These are phyloP conservation scores for Fusarium veterinarium DNA, from an alignment of 2,329 filamentous ascomycete genomes.

Conservation along the genomic window DNA sequence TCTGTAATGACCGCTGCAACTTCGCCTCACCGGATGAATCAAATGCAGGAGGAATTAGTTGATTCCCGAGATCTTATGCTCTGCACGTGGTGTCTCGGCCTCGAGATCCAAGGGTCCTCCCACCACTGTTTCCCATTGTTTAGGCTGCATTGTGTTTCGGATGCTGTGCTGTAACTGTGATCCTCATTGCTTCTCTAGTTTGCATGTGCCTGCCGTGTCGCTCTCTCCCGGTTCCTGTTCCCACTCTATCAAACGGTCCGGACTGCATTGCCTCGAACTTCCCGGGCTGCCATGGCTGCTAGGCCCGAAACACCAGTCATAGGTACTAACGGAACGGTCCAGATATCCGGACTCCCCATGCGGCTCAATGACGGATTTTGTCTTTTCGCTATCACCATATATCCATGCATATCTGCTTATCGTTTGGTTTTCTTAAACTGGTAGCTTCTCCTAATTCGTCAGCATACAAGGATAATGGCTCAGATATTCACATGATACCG, in stretches of 20 bases:
- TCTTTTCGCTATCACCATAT: conserved; percentile 1
- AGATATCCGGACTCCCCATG: conserved; percentile 3
- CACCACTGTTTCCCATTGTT: background rate
- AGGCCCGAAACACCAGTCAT: conserved; percentile 39
- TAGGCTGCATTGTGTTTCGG: conserved; percentile 20
- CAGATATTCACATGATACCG: background rate
- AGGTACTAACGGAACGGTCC: background rate
- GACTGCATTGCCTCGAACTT: conserved; percentile 31
- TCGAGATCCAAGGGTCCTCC: conserved; percentile 24
- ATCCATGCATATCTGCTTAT: background rate
- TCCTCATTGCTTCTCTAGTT: conserved; percentile 3
- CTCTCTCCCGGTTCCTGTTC: conserved; percentile 3
- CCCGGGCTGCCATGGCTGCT: conserved; percentile 26
- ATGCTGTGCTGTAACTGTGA: conserved; percentile 9
- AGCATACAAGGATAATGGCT: background rate
- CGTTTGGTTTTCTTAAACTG: background rate
- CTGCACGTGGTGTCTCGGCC: conserved; percentile 28
- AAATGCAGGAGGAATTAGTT: conserved; percentile 12
- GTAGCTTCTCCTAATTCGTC: background rate
- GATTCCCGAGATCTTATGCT: conserved; percentile 21
- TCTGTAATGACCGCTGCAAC: background rate
- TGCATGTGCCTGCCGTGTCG: background rate
- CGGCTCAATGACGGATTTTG: background rate
- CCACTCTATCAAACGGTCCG: conserved; percentile 25
- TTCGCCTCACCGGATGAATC: conserved; percentile 24